Evolutionary conservation across 495 filamentous ascomycete species (phyloP).

Genomic region (Penicillium robsamsonii): DNA sequence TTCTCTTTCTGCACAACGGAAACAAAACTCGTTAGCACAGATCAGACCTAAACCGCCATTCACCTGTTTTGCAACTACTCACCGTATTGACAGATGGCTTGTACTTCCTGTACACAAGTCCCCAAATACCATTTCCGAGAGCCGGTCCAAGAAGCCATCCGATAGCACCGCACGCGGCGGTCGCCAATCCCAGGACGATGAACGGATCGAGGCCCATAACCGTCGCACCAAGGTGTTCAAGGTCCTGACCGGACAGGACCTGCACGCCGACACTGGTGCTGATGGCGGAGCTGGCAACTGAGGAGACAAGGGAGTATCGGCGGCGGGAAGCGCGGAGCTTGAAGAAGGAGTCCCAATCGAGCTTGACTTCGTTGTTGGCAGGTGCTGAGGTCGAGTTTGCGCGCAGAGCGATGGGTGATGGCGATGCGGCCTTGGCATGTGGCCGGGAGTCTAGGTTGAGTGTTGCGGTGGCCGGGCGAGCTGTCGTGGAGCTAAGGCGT

Average conservation of each 20-base stretch:
- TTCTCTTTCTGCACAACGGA: slow-evolving; percentile 69
- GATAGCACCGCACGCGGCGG: slow-evolving; percentile 64
- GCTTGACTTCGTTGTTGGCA: slow-evolving; percentile 34
- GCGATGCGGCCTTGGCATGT: slow-evolving; percentile 18
- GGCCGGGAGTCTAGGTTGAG: slow-evolving; percentile 22
- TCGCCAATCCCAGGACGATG: slow-evolving; percentile 74
- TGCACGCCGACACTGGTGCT: slow-evolving; percentile 60
- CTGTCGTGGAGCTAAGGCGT: slow-evolving; percentile 20
- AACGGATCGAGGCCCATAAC: slow-evolving; percentile 82
- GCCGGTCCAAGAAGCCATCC: slow-evolving; percentile 88
- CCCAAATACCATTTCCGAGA: slow-evolving; percentile 74
- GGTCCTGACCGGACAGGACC: slow-evolving; percentile 59
- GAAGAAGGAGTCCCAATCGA: slow-evolving; percentile 95
- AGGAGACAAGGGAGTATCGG: slow-evolving; percentile 74
- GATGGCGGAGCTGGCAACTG: slow-evolving; percentile 58
- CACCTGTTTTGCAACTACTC: slow-evolving; percentile 27
- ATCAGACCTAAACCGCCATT: neutral
- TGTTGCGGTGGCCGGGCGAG: slow-evolving; percentile 13
- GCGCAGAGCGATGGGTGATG: slow-evolving; percentile 35
- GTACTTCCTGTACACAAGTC: slow-evolving; percentile 61
- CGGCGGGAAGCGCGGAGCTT: slow-evolving; percentile 80
- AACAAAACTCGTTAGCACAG: slow-evolving; percentile 8
- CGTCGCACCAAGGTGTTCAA: slow-evolving; percentile 65
- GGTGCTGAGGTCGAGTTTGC: slow-evolving; percentile 37
- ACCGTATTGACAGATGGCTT: slow-evolving; percentile 66